Evolutionary conservation across 179 eudicot species (phyloP).

Genomic region (Actinidia polygama): DNA sequence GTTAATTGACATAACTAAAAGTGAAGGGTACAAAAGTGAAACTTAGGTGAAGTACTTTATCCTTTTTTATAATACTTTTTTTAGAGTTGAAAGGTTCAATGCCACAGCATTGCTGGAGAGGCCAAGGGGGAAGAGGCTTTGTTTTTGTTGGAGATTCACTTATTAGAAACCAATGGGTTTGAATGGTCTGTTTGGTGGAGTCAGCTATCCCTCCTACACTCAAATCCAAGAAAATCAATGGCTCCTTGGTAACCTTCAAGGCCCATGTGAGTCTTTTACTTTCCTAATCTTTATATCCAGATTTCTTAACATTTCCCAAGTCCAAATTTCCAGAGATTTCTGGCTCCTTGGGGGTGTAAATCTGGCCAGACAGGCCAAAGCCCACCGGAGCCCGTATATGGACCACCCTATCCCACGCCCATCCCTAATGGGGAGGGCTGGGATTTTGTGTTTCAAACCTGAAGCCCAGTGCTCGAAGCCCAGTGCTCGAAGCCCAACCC

Average conservation of each 20-base stretch:
- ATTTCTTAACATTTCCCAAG: neutral
- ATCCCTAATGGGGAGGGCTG: too few species aligned
- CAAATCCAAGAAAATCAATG: slow-evolving; percentile 64
- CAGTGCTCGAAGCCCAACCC: too few species aligned
- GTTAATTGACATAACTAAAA: neutral
- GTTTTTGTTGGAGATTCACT: slow-evolving; percentile 91
- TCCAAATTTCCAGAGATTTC: neutral
- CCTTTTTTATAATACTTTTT: too few species aligned
- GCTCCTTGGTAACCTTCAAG: slow-evolving; percentile 60
- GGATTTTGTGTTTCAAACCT: too few species aligned
- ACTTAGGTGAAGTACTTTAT: too few species aligned
- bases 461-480: too few species aligned
- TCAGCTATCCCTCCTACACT: slow-evolving; percentile 51
- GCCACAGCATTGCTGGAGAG: slow-evolving; percentile 73
- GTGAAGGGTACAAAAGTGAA: too few species aligned
- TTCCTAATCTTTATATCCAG: neutral
- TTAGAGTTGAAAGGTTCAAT: slow-evolving; percentile 54
- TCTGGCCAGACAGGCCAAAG: neutral
- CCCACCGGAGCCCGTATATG: too few species aligned
- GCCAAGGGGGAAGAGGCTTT: slow-evolving; percentile 73
- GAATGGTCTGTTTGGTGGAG: slow-evolving; percentile 83
- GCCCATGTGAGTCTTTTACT: slow-evolving; percentile 54
- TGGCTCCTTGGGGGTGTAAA: neutral
- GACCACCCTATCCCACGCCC: neutral
- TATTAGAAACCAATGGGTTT: slow-evolving; percentile 90